Conservation (phyloP, 345 rosid species). For the Acer negundo region DNA sequence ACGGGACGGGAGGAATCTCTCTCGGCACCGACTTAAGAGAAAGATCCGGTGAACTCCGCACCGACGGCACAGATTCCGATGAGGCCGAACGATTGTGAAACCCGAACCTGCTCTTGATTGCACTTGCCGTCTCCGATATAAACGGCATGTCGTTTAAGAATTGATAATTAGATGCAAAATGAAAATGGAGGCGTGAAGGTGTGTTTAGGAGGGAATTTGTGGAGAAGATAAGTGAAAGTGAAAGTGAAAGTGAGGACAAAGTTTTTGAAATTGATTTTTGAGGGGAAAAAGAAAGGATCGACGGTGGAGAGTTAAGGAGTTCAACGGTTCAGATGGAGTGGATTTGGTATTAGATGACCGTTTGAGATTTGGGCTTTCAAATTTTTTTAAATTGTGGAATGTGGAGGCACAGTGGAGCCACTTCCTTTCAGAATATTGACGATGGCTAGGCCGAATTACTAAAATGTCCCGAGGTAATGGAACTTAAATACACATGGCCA, state of each 20-base stretch:
- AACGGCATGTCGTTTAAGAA: slow-evolving; percentile 57
- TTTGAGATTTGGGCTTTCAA: slow-evolving; percentile 19
- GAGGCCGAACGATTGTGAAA: slow-evolving; percentile 57
- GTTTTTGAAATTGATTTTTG: neutral
- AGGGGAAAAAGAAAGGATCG: slow-evolving; percentile 15
- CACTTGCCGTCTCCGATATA: slow-evolving; percentile 77
- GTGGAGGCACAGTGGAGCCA: slow-evolving; percentile 10
- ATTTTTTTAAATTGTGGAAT: slow-evolving; percentile 17
- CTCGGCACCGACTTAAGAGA: slow-evolving; percentile 41
- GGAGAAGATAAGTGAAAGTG: neutral
- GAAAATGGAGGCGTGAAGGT: neutral
- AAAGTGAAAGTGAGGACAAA: neutral
- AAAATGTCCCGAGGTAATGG: neutral
- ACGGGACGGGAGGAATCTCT: slow-evolving; percentile 34
- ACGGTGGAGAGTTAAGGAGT: slow-evolving; percentile 11
- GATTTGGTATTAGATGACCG: slow-evolving; percentile 35
- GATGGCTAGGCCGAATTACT: neutral
- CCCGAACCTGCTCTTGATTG: slow-evolving; percentile 83
- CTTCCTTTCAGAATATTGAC: neutral
- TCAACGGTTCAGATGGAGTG: slow-evolving; percentile 29
- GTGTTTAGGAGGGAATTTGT: neutral
- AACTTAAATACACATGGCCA: neutral
- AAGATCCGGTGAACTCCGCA: slow-evolving; percentile 50
- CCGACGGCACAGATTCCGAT: slow-evolving; percentile 45
- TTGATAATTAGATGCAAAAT: neutral